Percentiles rank a stretch among this genome's conserved stretches.
phyloP scores from a whole-genome alignment of 176 grass and related monocot species.

The Pontederia crassipes region DNA sequence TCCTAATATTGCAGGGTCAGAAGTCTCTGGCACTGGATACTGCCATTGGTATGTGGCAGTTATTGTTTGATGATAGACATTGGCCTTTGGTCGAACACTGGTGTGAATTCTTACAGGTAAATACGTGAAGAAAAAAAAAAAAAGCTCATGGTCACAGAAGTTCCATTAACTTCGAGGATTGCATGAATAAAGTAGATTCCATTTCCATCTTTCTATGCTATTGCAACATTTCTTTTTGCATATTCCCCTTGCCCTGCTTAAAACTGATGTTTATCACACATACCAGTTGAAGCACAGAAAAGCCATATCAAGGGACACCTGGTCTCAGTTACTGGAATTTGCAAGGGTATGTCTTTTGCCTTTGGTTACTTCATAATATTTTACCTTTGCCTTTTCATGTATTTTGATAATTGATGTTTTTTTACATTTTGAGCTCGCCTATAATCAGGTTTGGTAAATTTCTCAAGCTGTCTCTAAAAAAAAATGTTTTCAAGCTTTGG shows the following conservation, averaged over 20 bases:
- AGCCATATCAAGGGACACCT: slow-evolving; percentile 94
- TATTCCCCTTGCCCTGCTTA: not conserved
- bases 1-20: slow-evolving; percentile 56
- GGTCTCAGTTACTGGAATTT: slow-evolving; percentile 98
- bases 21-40: slow-evolving; percentile 94
- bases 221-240: not conserved
- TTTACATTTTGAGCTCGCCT: no score
- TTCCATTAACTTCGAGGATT: not conserved
- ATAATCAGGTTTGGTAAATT: no score
- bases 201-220: not conserved
- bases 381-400: not conserved
- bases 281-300: slow-evolving; percentile 91
- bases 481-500: no score
- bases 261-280: not conserved
- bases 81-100: slow-evolving; percentile 91
- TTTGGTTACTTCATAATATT: not conserved
- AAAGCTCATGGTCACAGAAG: not conserved
- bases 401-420: no score
- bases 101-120: slow-evolving; percentile 93
- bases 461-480: no score
- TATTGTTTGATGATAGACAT: slow-evolving; percentile 86
- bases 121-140: not conserved
- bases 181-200: not conserved
- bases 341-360: slow-evolving; percentile 51
- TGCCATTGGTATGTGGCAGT: slow-evolving; percentile 95